Base-by-base conservation (phyloP, 345 rosid species). In the Rhizophora apiculata region DNA sequence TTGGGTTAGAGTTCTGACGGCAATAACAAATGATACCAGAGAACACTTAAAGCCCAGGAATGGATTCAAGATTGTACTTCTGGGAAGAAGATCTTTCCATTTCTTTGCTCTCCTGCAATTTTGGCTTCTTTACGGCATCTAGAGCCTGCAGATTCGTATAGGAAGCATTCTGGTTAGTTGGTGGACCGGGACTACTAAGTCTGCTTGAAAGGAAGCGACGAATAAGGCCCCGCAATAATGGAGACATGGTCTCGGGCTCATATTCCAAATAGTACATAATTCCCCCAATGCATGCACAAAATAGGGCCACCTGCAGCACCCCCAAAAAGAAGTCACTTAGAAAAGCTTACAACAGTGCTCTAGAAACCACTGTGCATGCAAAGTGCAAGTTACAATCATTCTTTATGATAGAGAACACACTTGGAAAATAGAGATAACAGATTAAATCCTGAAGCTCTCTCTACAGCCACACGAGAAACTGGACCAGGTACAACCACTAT, bases 271-370 rank as follows among this genome's bases (percentile, higher is more conserved):
- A 96, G 80, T 96, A 96, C 99, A 92, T 96, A 34, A 96, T 82
- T 81, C 97, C 99, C 80, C 99, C 99, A 96, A 96, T 96, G 79
- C 97, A 96, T 30, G 90, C 95, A 80, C 96, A 90, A 70, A 92
- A 96, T 64, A 96, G 66, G 24, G 93, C 95, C 70, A 96, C 99
- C 99, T 96, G 93, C 22, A 73, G 65, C 60, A 51, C 20, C 9
- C 11, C 29, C 21, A 22, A 62, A 20, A 60, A 22, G 49, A 58
- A n/a, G 21, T 5, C 26, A 29, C 8, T 29, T n/a, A 72, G 66
- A 72, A 66, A 11, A 43, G 48, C 16, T 13, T 43, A 2, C 16
- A 52, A 34, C 20, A 48, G 6, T 34, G 22, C 8, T 70, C 37
- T 32, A 34, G 48, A 63, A 62, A 53, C 36, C 39, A 49, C 39